Conservation (phyloP, 495 filamentous ascomycete genomes). For the Paragyromitra xinjiangensis region DNA sequence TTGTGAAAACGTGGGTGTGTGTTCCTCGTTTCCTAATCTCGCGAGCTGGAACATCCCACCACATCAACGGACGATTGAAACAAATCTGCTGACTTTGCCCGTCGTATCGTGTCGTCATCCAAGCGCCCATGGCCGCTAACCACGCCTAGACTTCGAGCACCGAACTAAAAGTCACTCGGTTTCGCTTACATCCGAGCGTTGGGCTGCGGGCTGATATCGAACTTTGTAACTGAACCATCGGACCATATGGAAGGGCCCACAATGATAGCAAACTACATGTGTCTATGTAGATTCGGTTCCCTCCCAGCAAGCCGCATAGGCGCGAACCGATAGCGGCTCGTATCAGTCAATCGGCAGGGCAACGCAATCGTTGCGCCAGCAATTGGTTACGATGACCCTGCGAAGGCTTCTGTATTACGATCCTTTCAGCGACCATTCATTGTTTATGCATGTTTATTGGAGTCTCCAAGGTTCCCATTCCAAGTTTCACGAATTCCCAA, state of each 20-base stretch:
- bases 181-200: slow-evolving; percentile 20
- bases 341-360: slow-evolving; percentile 1
- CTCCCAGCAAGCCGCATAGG: background rate
- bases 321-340: background rate
- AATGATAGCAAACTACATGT: background rate
- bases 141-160: background rate
- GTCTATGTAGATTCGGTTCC: no score
- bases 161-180: slow-evolving; percentile 19
- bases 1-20: background rate
- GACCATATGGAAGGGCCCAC: slow-evolving; percentile 16
- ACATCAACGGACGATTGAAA: background rate
- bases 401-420: slow-evolving; percentile 1
- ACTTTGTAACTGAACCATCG: slow-evolving; percentile 13
- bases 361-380: background rate
- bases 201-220: slow-evolving; percentile 17
- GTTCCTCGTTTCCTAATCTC: slow-evolving; percentile 13
- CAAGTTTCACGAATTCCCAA: slow-evolving; percentile 21
- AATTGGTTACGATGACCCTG: slow-evolving; percentile 1
- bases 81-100: slow-evolving; percentile 28
- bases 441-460: background rate
- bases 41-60: slow-evolving; percentile 5
- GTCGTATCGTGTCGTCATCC: slow-evolving; percentile 18
- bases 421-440: background rate
- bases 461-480: background rate
- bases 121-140: slow-evolving; percentile 5